These are phyloP conservation scores for Globisporangium irregulare DNA, from an alignment of 352 stramenopile genomes.

Conservation along the genomic window DNA sequence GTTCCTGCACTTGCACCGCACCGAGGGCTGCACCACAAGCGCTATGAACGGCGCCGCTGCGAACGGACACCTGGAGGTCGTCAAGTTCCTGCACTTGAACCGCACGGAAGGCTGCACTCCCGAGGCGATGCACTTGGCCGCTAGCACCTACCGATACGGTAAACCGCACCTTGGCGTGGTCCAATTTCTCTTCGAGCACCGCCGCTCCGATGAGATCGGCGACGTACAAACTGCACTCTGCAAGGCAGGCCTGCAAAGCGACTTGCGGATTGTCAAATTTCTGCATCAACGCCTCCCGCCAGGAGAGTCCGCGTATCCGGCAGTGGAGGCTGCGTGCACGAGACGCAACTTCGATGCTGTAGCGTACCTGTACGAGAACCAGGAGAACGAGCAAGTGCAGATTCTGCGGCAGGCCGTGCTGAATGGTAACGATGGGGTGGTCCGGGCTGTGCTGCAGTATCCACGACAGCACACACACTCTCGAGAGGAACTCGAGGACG, in stretches of 20 bases:
- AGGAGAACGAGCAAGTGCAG: background rate
- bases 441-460: background rate
- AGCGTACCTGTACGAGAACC: background rate
- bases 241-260: too few relatives aligned
- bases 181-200: background rate
- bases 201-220: background rate
- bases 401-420: background rate
- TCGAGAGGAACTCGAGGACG: background rate
- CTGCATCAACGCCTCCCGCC: background rate
- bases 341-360: background rate
- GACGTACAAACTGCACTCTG: background rate
- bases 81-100: too few relatives aligned
- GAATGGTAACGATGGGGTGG: background rate
- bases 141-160: too few relatives aligned
- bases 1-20: too few relatives aligned
- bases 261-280: background rate
- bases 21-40: too few relatives aligned
- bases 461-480: background rate
- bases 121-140: too few relatives aligned
- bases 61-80: too few relatives aligned
- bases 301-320: constrained; percentile 1
- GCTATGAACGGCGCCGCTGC: too few relatives aligned
- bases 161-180: background rate
- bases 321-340: background rate
- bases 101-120: too few relatives aligned